phyloP scores from a whole-genome alignment of 352 stramenopile genomes.

The Phytophthora uliginosa region DNA sequence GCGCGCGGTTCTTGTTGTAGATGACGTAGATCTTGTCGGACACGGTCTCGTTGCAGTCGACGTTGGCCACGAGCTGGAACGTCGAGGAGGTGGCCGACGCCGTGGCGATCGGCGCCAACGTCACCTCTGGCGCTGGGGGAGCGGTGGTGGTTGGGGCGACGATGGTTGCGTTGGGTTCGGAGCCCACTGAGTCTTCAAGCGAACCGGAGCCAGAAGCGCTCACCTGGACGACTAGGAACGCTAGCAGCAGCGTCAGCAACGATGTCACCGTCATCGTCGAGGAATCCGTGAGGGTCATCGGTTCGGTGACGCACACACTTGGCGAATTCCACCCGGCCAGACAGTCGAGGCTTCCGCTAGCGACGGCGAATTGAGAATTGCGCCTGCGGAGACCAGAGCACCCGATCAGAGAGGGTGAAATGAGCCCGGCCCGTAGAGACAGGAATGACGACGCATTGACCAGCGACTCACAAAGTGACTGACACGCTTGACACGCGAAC shows the following conservation, averaged over 20 bases:
- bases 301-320: neutral
- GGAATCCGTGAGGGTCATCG: neutral
- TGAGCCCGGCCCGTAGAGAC: constrained; percentile 21
- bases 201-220: constrained; percentile 28
- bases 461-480: constrained; percentile 6
- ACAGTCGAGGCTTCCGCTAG: neutral
- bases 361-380: constrained; percentile 20
- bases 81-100: constrained; percentile 52
- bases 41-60: constrained; percentile 53
- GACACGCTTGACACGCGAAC: constrained; percentile 13
- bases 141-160: neutral
- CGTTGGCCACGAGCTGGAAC: constrained; percentile 58
- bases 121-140: constrained; percentile 13
- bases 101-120: constrained; percentile 40
- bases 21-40: constrained; percentile 55
- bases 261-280: constrained; percentile 14
- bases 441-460: constrained; percentile 16
- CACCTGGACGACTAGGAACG: constrained; percentile 12
- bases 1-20: constrained; percentile 62
- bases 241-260: constrained; percentile 26
- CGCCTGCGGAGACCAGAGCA: constrained; percentile 27
- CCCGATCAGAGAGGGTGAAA: constrained; percentile 33
- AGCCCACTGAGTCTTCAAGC: constrained; percentile 9
- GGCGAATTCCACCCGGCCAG: neutral
- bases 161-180: constrained; percentile 5